These are phyloP conservation scores for Arthrobotrys entomopaga DNA, from an alignment of 2,329 filamentous ascomycete genomes.

Conservation along the genomic window DNA sequence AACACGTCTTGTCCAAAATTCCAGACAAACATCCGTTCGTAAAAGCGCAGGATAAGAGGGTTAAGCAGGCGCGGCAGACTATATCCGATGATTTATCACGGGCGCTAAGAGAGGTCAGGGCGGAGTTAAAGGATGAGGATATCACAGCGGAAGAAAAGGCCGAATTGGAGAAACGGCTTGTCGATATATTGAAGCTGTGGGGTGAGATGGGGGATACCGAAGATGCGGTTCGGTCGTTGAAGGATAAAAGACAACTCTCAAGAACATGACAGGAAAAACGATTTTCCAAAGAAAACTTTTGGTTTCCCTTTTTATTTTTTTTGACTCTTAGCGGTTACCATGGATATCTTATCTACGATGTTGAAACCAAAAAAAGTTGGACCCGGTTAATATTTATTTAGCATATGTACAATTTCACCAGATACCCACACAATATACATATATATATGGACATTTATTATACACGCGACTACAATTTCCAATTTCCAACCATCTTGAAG, in stretches of 20 bases:
- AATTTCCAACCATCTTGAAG: neutral
- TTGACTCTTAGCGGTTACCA: neutral
- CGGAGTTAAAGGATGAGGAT: conserved; percentile 59
- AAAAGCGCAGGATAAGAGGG: conserved; percentile 67
- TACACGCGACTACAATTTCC: conserved; percentile 17
- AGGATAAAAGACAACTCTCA: conserved; percentile 59
- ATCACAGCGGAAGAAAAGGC: conserved; percentile 59
- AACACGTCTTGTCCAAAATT: conserved; percentile 65
- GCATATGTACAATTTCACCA: conserved; percentile 41
- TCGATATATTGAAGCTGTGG: conserved; percentile 71
- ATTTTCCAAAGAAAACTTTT: neutral
- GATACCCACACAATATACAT: no score
- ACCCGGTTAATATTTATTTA: conserved; percentile 11
- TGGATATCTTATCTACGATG: neutral
- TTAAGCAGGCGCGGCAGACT: conserved; percentile 71
- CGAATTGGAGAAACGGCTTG: conserved; percentile 63
- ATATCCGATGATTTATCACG: conserved; percentile 73
- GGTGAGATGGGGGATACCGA: conserved; percentile 70
- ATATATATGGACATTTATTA: conserved; percentile 53
- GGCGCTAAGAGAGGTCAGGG: conserved; percentile 67
- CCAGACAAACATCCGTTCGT: conserved; percentile 73
- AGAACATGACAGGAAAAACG: neutral
- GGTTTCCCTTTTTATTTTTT: neutral
- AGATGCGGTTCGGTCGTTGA: conserved; percentile 70
- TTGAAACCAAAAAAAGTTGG: conserved; percentile 6